Base-by-base conservation (phyloP, 2,329 filamentous ascomycete genomes). In the Monilinia laxa region DNA sequence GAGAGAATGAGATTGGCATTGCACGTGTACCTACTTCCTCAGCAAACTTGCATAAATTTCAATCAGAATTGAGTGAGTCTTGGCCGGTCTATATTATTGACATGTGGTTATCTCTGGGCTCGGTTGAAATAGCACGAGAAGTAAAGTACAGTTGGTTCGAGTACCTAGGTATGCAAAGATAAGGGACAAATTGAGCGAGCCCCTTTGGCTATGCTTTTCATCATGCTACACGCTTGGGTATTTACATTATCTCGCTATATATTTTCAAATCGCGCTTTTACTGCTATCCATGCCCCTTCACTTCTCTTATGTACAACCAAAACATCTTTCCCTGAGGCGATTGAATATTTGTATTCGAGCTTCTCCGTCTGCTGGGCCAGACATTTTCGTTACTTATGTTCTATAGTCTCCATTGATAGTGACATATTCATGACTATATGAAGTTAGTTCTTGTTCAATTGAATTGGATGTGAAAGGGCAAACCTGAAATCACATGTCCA, bases 401-500 rank as follows among this genome's bases (percentile, higher is more conserved):
- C 87, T 82, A 75, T 90, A 90, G 74, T 90, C 87, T 40, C 87
- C 87, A 73, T 90, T 90, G 72, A 89, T 89, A 76, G 76, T 77
- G 77, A 89, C 87, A 75, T 89, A 95, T 87, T 89, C 79, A 67
- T 77, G 79, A 86, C 87, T 77, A 71, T 66, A 55, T 63, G 45
- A 68, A 23, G 75, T 71, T 70, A 72, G 23, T 10, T 23, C 2
- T 38, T 38, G 25, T 47, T 7, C 38, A 10, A 40, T 47, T 7
- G 4, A 23, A 35, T 6, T 18, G 58, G 49, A 18, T 40, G 60
- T 20, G 77, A 75, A 77, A 16, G 70, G 38, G 86, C 86, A 75
- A 87, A 96, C 82, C 89, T 92, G 72, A 93, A 92, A 77, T 96
- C 92, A 75, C 92, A 95, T 51, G 91, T 95, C 87, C 90, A 95